Base-by-base conservation (phyloP, 768 basidiomycete genomes). In the Mycena olivaceomarginata region DNA sequence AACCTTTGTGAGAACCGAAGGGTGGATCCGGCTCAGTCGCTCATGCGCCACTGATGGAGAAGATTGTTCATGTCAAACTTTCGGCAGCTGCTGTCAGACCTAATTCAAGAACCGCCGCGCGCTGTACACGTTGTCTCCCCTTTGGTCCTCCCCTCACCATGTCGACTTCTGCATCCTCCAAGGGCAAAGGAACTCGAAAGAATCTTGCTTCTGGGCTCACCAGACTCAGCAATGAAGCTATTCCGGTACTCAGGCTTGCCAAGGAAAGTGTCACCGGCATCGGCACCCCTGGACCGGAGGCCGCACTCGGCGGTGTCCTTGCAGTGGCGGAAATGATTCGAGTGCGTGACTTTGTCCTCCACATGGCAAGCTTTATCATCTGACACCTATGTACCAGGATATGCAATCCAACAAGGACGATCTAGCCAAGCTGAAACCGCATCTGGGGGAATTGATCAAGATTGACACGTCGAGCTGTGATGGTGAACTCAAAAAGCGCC, bases 221-320 rank as follows among this genome's bases (percentile, higher is more conserved):
- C 15, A 51, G 48, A 51, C 18, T 51, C 48, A 51, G 18, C 65
- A 67, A 25, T 51, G 48, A 31, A 46, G 31, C 31, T 48, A n/a
- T 68, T n/a, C 67, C 67, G 40, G 53, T 37, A 15, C 67, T 68
- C 37, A 68, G 53, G 53, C 67, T 68, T 68, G 67, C 67, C 67
- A 68, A 68, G 25, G 67, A 25, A 37, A 10, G 53, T 57, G 66
- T 39, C 66, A 37, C 66, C 11, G 66, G 66, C 31, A 67, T 48
- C 39, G 46, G 66, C 66, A 67, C 51, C 48, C 45, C 46, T 51
- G 66, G 46, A 31, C 45, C 48, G 18, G 48, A 51, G 48, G 48
- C 16, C 15, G 46, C 16, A 67, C n/a, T 67, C 66, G 31, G 31
- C 10, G 66, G 66, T 16, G 67, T 57, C 37, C 67, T 67, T 12